These are phyloP conservation scores for Apiospora sp. DNA, from an alignment of 2,329 filamentous ascomycete species.

Conservation along the genomic window DNA sequence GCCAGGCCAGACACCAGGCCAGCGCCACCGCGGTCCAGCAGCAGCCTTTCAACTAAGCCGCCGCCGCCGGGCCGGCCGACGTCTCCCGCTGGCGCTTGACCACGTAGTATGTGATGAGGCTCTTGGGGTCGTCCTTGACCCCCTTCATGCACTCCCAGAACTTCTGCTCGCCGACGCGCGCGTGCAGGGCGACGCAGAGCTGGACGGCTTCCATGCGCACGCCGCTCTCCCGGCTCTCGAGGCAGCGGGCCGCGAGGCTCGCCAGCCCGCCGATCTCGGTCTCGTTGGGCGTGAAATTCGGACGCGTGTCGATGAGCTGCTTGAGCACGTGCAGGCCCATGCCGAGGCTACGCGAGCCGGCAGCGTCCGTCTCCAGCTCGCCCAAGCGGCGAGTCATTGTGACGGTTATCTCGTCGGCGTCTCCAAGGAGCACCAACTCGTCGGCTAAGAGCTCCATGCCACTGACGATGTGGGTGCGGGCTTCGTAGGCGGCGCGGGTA, in stretches of 20 bases:
- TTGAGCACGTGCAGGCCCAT: conserved; percentile 72
- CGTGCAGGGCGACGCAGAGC: conserved; percentile 77
- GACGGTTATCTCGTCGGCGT: conserved; percentile 66
- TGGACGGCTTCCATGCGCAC: conserved; percentile 80
- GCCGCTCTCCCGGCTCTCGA: conserved; percentile 67
- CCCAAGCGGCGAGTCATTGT: conserved; percentile 60
- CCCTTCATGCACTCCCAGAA: conserved; percentile 75
- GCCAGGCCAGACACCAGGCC: conserved; percentile 7
- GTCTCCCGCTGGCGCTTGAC: conserved; percentile 71
- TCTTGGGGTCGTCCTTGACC: conserved; percentile 76
- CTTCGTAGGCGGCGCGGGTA: conserved; percentile 72
- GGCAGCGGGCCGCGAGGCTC: conserved; percentile 60
- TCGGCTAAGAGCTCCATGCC: conserved; percentile 78
- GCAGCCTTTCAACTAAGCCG: conserved; percentile 28
- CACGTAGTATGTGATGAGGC: conserved; percentile 82
- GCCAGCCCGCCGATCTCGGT: conserved; percentile 60
- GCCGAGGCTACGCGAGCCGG: conserved; percentile 60
- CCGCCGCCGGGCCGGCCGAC: conserved; percentile 18
- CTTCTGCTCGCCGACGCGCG: conserved; percentile 61
- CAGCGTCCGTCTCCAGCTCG: conserved; percentile 51
- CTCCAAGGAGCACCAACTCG: conserved; percentile 72
- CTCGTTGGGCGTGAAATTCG: conserved; percentile 58
- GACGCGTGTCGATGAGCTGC: conserved; percentile 60
- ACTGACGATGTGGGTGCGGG: conserved; percentile 74
- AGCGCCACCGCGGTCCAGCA: conserved; percentile 18